These are phyloP conservation scores for Suhomyces yuchorum DNA, from an alignment of 1,139 yeast genomes.

Conservation along the genomic window DNA sequence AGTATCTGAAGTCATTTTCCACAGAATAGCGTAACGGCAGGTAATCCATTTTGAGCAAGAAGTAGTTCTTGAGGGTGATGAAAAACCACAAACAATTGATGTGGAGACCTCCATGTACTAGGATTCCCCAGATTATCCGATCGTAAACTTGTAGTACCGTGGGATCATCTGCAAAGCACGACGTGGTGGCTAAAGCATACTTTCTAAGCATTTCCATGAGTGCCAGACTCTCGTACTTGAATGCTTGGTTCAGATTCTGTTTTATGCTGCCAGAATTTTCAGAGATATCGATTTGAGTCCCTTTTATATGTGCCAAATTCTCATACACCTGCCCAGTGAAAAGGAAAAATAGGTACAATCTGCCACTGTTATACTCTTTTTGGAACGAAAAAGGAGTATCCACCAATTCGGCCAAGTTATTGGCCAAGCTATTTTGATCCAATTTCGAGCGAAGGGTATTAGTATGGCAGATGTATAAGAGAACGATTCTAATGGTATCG, in stretches of 20 bases:
- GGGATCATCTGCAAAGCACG: conserved; percentile 40
- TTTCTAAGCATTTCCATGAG: conserved; percentile 35
- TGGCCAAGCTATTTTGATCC: not conserved
- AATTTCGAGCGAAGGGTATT: not conserved
- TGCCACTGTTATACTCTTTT: not conserved
- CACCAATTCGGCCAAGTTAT: not conserved
- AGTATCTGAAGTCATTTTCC: conserved; percentile 20
- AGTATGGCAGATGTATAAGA: conserved; percentile 5
- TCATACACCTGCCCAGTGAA: conserved; percentile 26
- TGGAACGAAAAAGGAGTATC: not conserved
- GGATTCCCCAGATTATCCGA: conserved; percentile 40
- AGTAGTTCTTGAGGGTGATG: conserved; percentile 32
- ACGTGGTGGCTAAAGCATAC: conserved; percentile 32
- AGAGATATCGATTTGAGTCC: conserved; percentile 8
- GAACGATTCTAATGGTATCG: not conserved
- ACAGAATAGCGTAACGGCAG: conserved; percentile 24
- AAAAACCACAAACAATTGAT: conserved; percentile 46
- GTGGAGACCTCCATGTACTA: conserved; percentile 48
- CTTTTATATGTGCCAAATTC: conserved; percentile 17
- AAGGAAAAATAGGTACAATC: conserved; percentile 20
- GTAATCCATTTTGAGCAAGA: conserved; percentile 24
- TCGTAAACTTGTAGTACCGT: conserved; percentile 32
- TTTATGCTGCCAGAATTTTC: not conserved
- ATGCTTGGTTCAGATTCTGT: conserved; percentile 4
- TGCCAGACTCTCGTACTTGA: conserved; percentile 23